Base-by-base conservation (phyloP, 2,329 filamentous ascomycete species). In the Metarhizium humberi region DNA sequence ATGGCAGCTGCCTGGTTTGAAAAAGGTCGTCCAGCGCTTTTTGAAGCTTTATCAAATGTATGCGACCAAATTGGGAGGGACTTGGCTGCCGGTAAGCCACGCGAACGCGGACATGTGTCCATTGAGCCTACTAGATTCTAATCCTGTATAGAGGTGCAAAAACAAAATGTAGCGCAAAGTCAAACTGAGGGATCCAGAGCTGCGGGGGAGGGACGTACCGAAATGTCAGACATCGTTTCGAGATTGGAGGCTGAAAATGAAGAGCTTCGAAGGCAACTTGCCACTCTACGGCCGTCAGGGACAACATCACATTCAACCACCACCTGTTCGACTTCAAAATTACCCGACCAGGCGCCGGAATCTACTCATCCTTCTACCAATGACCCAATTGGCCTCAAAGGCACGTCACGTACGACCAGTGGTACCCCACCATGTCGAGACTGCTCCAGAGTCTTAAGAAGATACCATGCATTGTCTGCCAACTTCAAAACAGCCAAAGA, bases 191-290 rank as follows among this genome's bases (percentile, higher is more conserved):
- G 32, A 10, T 29, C 38, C 20, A 8, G 50, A 20, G 45, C 51
- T 40, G 49, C 36, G 2, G 20, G 11, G 14, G 18, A 29, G 13
- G 45, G 14, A 13, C 29, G 18, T 42, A 20, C 11, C 16, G 38
- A 40, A 43, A 45, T 56, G 3, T 40, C 51, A 11, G 65, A 63
- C 16, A 59, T 66, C 30, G 68, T 68, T 20, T 66, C 70, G 14
- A 62, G 59, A 1, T 61, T 80, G 30, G 69, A 76, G 54, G 60
- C 69, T 16, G 74, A 78, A 56, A 78, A 77, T 52, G 60, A 59
- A n/a, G 58, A 65, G 4, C 67, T 81, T 6, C 69, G 66, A 51
- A 62, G 60, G 36, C 68, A 76, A 53, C 56, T 79, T 10, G 55
- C 56, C 6, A 30, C 34, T 10, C 3, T 54, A 1, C 49, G 29